A percentile compares a stretch with the other conserved stretches of the same genome.
Conservation (phyloP, 305 asterid species). For the Solanum hybrid region DNA sequence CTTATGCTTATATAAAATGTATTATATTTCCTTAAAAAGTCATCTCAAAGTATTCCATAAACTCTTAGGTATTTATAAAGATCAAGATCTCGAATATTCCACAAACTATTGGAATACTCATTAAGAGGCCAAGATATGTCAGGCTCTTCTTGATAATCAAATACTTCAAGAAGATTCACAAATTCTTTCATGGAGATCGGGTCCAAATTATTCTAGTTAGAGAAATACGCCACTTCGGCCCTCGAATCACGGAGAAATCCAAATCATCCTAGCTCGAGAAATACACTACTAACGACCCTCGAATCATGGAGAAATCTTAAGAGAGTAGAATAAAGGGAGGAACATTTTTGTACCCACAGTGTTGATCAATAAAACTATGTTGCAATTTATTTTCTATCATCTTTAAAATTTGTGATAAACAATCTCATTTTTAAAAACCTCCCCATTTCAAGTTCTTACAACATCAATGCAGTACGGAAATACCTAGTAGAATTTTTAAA, state of each 20-base stretch:
- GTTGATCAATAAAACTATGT: not conserved
- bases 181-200: not conserved
- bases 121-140: not conserved
- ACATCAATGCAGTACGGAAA: not conserved
- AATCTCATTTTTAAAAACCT: not conserved
- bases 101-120: no score
- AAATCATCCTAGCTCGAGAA: not conserved
- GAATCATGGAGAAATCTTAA: not conserved
- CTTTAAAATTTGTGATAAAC: not conserved
- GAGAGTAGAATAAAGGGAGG: not conserved
- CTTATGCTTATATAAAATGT: not conserved
- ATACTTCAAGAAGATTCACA: not conserved
- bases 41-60: not conserved
- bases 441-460: not conserved
- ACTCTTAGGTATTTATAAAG: not conserved
- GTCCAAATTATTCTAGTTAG: not conserved
- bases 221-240: no score
- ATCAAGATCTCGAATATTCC: not conserved
- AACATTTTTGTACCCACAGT: not conserved
- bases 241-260: not conserved
- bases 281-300: not conserved
- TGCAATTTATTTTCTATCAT: not conserved
- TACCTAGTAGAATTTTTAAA: no score
- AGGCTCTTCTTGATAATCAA: not conserved
- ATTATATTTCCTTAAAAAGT: not conserved